Evolutionary conservation across 2,329 filamentous ascomycete genomes (phyloP), one percentile per base, ranked within the genome.

Genomic region (Fusarium ramigenum): DNA sequence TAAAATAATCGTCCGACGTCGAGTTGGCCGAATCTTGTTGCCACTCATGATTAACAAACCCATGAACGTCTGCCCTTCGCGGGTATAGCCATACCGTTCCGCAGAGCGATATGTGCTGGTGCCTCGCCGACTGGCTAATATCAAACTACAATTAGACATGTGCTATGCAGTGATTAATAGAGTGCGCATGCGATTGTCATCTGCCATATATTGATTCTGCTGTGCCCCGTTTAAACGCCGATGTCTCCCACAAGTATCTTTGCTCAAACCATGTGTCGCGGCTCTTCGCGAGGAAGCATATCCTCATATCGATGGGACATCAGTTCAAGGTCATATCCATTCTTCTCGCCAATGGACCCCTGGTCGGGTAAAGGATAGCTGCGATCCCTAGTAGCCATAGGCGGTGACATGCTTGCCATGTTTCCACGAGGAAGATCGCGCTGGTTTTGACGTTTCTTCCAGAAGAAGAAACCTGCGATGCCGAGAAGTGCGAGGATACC

Each of bases 271-370:
- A 84, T 82, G 21, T 79, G 83, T 77, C 83, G 82, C 16, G 88
- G 88, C 52, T 85, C 83, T 66, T 85, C 82, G 49, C 87, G 82
- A 34, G 87, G 87, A 28, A 87, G 75, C 87, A 89, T 87, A 70
- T 90, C 88, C 78, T 90, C 88, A 71, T 90, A 90, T 46, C 87
- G 84, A 66, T 86, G 84, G 7, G 87, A 84, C 67, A 85, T 85
- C 76, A 85, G 81, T 72, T 90, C 87, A 47, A 89, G 82, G 52
- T 87, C 86, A 52, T 81, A 79, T 16, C 80, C 81, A 49, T 82
- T 79, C 61, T 85, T 83, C 64, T 82, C 80, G 25, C 77, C 78
- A 49, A 81, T 79, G n/a, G 80, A 80, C 58, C 77, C 76, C 66
- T 81, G 78, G 34, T 83, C 82, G 25, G 80, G 77, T 12, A 73